A percentile compares a stretch with the other conserved stretches of the same genome.
Evolutionary conservation across 768 basidiomycete species (phyloP).

Genomic region (Phlebiopsis gigantea): DNA sequence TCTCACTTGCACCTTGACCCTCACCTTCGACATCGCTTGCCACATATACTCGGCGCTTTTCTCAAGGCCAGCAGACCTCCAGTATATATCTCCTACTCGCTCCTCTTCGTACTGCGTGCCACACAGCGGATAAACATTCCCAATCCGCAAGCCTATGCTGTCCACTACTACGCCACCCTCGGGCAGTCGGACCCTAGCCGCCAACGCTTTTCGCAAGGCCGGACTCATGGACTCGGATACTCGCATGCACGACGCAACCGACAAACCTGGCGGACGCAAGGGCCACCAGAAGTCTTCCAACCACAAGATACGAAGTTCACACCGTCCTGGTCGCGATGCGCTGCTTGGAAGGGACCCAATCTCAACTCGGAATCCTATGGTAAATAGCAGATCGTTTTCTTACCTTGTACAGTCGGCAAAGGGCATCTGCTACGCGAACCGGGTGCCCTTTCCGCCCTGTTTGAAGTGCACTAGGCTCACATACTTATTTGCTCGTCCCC

Average conservation of each 20-base stretch:
- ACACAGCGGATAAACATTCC: background rate
- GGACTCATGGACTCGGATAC: constrained; percentile 75
- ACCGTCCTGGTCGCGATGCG: constrained; percentile 56
- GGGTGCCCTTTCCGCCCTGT: constrained; percentile 13
- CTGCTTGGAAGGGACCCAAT: constrained; percentile 40
- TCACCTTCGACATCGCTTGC: constrained; percentile 6
- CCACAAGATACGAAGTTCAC: constrained; percentile 55
- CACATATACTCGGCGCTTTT: background rate
- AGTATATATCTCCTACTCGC: background rate
- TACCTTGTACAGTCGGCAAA: constrained; percentile 18
- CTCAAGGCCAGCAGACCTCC: background rate
- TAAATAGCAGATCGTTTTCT: constrained; percentile 51
- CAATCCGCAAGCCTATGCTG: constrained; percentile 35
- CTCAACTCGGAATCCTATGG: constrained; percentile 49
- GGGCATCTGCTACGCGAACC: constrained; percentile 1
- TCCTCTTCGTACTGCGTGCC: background rate
- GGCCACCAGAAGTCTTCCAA: constrained; percentile 54
- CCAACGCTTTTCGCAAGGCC: constrained; percentile 59
- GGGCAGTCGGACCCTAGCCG: constrained; percentile 52
- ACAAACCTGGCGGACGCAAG: constrained; percentile 72
- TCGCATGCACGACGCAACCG: constrained; percentile 65
- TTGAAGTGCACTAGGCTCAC: constrained; percentile 30
- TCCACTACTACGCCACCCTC: constrained; percentile 57
- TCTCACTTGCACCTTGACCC: background rate
- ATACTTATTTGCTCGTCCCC: constrained; percentile 33